Percentiles rank a stretch among this genome's conserved stretches.
These are phyloP conservation scores for Xylaria sp. DNA, from an alignment of 2,329 filamentous ascomycete species.

Conservation along the genomic window DNA sequence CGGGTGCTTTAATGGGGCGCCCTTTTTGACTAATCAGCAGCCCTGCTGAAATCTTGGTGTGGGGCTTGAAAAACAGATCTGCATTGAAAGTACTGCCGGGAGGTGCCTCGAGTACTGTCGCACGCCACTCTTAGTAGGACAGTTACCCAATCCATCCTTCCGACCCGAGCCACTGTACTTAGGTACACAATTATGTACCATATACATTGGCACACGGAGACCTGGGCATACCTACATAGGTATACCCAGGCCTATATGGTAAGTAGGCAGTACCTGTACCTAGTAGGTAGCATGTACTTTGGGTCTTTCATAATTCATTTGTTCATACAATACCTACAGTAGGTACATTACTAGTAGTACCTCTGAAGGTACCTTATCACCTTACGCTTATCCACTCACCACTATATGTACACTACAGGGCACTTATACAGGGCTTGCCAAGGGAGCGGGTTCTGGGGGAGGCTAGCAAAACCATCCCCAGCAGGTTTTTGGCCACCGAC, in stretches of 20 bases:
- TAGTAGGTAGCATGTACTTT: too few species aligned
- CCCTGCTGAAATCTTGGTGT: conserved; percentile 37
- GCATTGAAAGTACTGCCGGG: conserved; percentile 16
- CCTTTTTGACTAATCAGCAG: conserved; percentile 51
- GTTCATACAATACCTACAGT: background rate
- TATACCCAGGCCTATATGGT: background rate
- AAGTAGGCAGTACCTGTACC: too few species aligned
- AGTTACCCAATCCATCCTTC: conserved; percentile 25
- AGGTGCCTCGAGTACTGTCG: conserved; percentile 25
- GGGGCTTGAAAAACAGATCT: conserved; percentile 30
- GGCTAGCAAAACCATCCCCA: conserved; percentile 13
- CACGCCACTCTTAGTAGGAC: conserved; percentile 4
- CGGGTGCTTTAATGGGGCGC: conserved; percentile 49
- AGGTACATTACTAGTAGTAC: too few species aligned
- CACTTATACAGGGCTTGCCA: conserved; percentile 14
- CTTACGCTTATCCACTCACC: background rate
- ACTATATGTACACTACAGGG: background rate
- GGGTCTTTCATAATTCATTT: background rate
- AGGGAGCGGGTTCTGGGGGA: conserved; percentile 7
- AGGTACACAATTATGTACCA: conserved; percentile 8
- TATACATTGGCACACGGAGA: too few species aligned
- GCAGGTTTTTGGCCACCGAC: conserved; percentile 36
- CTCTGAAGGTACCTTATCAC: too few species aligned
- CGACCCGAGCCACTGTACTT: conserved; percentile 28
- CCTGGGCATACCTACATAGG: too few species aligned